Conservation (phyloP, 2,329 filamentous ascomycete species). For the Aspergillus pseudotamarii region DNA sequence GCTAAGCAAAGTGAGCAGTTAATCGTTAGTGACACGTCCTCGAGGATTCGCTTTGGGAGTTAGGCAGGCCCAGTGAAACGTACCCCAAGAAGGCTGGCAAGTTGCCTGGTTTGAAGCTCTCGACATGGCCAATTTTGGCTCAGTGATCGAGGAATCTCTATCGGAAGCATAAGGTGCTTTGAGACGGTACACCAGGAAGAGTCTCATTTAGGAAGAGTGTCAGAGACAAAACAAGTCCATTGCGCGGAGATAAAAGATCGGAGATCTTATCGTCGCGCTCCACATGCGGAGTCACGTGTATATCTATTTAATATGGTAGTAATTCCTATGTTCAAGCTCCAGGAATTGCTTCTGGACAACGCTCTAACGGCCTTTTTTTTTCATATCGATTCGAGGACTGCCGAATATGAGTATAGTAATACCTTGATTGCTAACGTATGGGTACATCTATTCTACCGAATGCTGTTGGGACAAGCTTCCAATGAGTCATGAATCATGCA, state of each 20-base stretch:
- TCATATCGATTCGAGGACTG: not conserved
- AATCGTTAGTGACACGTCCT: not conserved
- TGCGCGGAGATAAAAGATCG: slow-evolving; percentile 5
- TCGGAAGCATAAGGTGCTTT: slow-evolving; percentile 31
- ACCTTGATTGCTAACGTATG: slow-evolving; percentile 28
- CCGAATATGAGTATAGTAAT: slow-evolving; percentile 3
- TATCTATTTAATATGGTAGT: not conserved
- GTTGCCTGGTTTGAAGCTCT: slow-evolving; percentile 44
- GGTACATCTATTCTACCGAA: slow-evolving; percentile 40
- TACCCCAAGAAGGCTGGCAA: slow-evolving; percentile 46
- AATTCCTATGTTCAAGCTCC: not conserved
- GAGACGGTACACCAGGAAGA: not conserved
- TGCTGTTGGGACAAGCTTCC: slow-evolving; percentile 22
- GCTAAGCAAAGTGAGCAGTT: slow-evolving; percentile 25
- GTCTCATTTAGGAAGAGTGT: not conserved
- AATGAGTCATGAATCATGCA: slow-evolving; percentile 18
- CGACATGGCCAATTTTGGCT: slow-evolving; percentile 48
- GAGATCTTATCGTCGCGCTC: slow-evolving; percentile 6
- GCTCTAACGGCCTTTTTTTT: not conserved
- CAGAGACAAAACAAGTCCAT: not conserved
- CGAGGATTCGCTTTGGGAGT: not conserved
- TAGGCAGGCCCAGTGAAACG: slow-evolving; percentile 20
- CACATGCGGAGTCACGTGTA: slow-evolving; percentile 15
- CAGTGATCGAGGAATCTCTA: slow-evolving; percentile 37
- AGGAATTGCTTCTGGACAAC: not conserved